Evolutionary conservation across 805 yeast species (phyloP).

Genomic region (Kazachstania kunashirensis): DNA sequence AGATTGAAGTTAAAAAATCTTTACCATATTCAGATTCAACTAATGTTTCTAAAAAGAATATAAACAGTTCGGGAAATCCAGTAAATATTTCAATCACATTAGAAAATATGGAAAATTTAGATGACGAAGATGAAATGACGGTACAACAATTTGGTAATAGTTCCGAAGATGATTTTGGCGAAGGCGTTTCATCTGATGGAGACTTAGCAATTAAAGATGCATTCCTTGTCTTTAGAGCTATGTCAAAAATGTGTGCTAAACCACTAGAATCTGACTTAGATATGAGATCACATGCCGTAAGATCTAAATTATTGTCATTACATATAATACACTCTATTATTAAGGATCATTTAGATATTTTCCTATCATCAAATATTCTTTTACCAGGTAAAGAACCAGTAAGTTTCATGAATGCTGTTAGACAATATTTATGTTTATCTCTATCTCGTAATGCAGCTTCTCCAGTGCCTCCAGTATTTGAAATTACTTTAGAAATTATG

Average conservation of each 20-base stretch:
- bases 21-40: slow-evolving; percentile 3
- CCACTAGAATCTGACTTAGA: slow-evolving; percentile 69
- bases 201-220: slow-evolving; percentile 82
- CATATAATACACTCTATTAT: slow-evolving; percentile 81
- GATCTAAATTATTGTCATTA: slow-evolving; percentile 81
- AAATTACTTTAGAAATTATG: slow-evolving; percentile 82
- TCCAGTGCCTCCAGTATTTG: slow-evolving; percentile 83
- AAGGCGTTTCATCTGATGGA: slow-evolving; percentile 30
- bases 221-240: slow-evolving; percentile 81
- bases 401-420: slow-evolving; percentile 64
- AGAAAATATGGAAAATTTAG: slow-evolving; percentile 47
- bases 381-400: slow-evolving; percentile 48
- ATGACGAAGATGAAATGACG: slow-evolving; percentile 47
- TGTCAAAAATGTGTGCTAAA: slow-evolving; percentile 88
- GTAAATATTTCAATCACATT: slow-evolving; percentile 39
- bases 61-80: slow-evolving; percentile 5
- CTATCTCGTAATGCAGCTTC: slow-evolving; percentile 90
- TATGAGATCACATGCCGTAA: slow-evolving; percentile 83
- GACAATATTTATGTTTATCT: slow-evolving; percentile 74
- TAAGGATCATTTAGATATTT: slow-evolving; percentile 75
- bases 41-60: slow-evolving; percentile 2
- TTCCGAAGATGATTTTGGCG: neutral
- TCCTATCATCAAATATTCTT: slow-evolving; percentile 49
- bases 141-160: slow-evolving; percentile 24
- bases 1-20: slow-evolving; percentile 31